These are phyloP conservation scores for Penicillium ucsense DNA, from an alignment of 495 filamentous ascomycete species.

Conservation along the genomic window DNA sequence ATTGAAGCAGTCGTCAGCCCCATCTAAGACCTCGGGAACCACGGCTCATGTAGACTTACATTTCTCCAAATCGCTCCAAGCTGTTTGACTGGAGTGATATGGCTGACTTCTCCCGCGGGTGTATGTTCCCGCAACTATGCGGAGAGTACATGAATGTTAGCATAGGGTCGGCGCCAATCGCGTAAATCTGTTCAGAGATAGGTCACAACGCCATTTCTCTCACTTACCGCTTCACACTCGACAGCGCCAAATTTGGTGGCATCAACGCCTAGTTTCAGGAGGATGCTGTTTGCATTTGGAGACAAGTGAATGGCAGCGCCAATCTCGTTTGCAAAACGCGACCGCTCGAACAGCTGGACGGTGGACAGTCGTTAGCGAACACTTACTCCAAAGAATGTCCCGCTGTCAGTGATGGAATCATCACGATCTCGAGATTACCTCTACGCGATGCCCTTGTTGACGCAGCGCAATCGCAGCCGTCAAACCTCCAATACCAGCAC, in stretches of 20 bases:
- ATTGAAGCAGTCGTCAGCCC: not conserved
- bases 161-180: not conserved
- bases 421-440: conserved; percentile 13
- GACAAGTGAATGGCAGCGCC: conserved; percentile 47
- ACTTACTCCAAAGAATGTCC: not conserved
- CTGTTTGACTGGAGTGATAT: conserved; percentile 25
- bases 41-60: conserved; percentile 10
- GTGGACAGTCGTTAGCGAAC: not conserved
- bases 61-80: conserved; percentile 27
- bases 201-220: too few species aligned
- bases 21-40: too few species aligned
- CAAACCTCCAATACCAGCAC: conserved; percentile 48
- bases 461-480: conserved; percentile 44
- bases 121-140: conserved; percentile 23
- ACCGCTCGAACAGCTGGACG: conserved; percentile 43
- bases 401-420: not conserved
- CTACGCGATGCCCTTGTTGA: conserved; percentile 44
- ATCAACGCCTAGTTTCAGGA: conserved; percentile 35
- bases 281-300: conserved; percentile 43
- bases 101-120: conserved; percentile 22
- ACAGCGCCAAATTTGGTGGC: conserved; percentile 26
- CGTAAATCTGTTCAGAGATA: not conserved
- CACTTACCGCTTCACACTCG: conserved; percentile 18
- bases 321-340: conserved; percentile 41
- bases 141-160: not conserved